Conservation (phyloP, 148 eudicot genomes). For the Cornus kousa region DNA sequence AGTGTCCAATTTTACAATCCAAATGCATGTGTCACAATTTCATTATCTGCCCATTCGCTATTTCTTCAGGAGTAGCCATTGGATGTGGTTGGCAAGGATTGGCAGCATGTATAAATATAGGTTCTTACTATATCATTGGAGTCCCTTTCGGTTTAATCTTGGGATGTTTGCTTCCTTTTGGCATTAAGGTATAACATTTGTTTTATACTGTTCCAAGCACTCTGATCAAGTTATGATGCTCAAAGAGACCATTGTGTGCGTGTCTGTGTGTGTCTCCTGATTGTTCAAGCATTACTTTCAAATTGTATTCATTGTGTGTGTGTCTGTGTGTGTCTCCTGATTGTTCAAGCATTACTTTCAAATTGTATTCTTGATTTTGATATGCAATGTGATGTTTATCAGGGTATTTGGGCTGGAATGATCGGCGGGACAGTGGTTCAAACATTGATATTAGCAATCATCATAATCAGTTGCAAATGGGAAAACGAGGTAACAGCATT, state of each 20-base stretch:
- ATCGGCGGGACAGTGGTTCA: constrained; percentile 29
- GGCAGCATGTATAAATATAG: constrained; percentile 48
- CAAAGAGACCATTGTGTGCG: neutral
- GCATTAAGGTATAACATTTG: neutral
- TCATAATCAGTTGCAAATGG: constrained; percentile 23
- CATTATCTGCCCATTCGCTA: neutral
- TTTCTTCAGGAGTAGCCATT: constrained; percentile 44
- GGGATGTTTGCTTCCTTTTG: neutral
- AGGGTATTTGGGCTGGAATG: constrained; percentile 39
- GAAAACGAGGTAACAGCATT: constrained; percentile 16
- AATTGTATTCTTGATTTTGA: neutral
- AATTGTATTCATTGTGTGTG: no score
- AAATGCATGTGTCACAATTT: neutral
- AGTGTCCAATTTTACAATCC: neutral
- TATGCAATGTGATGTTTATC: neutral
- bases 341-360: neutral
- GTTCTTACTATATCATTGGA: constrained; percentile 33
- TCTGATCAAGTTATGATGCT: no score
- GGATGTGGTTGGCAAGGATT: constrained; percentile 68
- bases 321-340: neutral
- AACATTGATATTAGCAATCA: constrained; percentile 16
- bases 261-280: neutral
- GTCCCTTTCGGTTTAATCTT: constrained; percentile 26
- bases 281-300: neutral
- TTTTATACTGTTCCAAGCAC: neutral